Conservation (phyloP, 2,329 filamentous ascomycete species). For the Penicillium brasilianum region DNA sequence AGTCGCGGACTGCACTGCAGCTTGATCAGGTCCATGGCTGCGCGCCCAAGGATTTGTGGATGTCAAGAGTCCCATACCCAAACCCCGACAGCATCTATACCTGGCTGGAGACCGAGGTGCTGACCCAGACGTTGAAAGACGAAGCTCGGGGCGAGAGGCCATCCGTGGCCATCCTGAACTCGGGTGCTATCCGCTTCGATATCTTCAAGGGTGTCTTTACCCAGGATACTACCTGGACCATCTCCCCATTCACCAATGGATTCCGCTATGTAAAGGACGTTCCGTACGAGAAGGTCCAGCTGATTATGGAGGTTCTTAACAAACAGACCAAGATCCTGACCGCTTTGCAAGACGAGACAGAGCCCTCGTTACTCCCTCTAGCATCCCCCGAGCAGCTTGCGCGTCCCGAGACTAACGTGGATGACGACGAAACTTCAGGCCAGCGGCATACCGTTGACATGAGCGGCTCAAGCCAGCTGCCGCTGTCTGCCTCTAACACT, state of each 20-base stretch:
- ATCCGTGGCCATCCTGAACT: constrained; percentile 77
- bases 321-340: constrained; percentile 58
- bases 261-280: constrained; percentile 81
- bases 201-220: constrained; percentile 93
- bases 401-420: constrained; percentile 23
- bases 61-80: constrained; percentile 77
- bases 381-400: constrained; percentile 54
- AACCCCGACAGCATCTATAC: constrained; percentile 76
- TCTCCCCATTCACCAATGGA: constrained; percentile 84
- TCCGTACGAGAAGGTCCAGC: constrained; percentile 74
- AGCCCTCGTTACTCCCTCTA: constrained; percentile 38
- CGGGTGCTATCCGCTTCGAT: constrained; percentile 90
- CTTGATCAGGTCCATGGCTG: constrained; percentile 82
- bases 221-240: constrained; percentile 79
- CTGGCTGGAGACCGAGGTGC: constrained; percentile 75
- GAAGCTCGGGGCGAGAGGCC: constrained; percentile 64
- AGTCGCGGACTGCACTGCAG: constrained; percentile 70
- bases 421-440: constrained; percentile 18
- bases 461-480: constrained; percentile 35
- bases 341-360: constrained; percentile 19
- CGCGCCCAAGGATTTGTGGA: constrained; percentile 79
- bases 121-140: constrained; percentile 70
- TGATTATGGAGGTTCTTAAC: constrained; percentile 67
- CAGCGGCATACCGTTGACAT: constrained; percentile 11
- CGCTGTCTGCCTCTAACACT: constrained; percentile 36